Percentiles rank a stretch among this genome's conserved stretches.
Evolutionary conservation across 2,329 filamentous ascomycete genomes (phyloP).

Genomic region (Aspergillus oerlinghausenensis): DNA sequence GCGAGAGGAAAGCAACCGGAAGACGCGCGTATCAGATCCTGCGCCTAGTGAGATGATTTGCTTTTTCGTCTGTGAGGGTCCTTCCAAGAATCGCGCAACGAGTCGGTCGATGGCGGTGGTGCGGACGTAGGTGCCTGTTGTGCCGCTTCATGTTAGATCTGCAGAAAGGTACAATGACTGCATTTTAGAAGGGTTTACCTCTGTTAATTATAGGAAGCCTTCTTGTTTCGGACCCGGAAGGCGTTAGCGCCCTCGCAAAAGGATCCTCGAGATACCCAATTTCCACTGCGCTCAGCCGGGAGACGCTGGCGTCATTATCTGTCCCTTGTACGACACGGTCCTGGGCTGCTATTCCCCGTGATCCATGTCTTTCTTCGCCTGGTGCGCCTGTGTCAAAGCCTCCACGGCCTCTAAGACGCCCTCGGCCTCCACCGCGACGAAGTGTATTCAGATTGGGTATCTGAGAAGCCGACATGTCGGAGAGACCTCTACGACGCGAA

Average conservation of each 20-base stretch:
- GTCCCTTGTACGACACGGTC: constrained; percentile 82
- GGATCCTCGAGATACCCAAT: constrained; percentile 79
- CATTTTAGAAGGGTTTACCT: constrained; percentile 49
- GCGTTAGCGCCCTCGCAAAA: constrained; percentile 68
- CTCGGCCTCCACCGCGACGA: constrained; percentile 46
- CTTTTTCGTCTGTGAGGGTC: constrained; percentile 26
- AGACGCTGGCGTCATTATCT: constrained; percentile 85
- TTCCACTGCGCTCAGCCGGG: constrained; percentile 80
- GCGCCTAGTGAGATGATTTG: constrained; percentile 92
- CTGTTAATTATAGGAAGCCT: constrained; percentile 90
- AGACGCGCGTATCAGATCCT: constrained; percentile 85
- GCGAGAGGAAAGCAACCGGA: constrained; percentile 59
- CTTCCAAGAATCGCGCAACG: constrained; percentile 63
- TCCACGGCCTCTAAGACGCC: constrained; percentile 45
- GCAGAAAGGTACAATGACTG: constrained; percentile 7
- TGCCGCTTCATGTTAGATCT: background rate
- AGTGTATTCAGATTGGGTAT: constrained; percentile 75
- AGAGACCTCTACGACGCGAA: constrained; percentile 8
- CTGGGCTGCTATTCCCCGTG: constrained; percentile 40
- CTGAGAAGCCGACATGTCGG: constrained; percentile 61
- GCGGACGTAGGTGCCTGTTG: constrained; percentile 80
- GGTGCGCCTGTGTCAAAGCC: constrained; percentile 13
- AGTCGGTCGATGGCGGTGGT: constrained; percentile 78
- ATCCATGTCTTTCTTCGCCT: constrained; percentile 22
- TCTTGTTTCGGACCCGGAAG: constrained; percentile 47